A percentile compares a stretch with the other conserved stretches of the same genome.
Evolutionary conservation across 2,329 filamentous ascomycete genomes (phyloP).

Genomic region (Aspergillus latus): DNA sequence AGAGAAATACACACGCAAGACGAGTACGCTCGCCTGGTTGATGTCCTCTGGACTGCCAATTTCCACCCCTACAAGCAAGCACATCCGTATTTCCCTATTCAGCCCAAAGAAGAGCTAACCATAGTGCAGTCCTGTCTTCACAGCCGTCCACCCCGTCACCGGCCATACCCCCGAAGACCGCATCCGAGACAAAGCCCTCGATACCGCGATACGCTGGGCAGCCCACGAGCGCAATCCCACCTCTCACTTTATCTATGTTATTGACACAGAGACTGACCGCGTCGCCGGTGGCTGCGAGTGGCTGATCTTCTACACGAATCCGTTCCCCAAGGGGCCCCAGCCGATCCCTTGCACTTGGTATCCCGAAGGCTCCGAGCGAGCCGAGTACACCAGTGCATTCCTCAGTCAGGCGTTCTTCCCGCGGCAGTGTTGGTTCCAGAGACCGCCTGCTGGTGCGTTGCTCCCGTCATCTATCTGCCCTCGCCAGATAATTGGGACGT

Average conservation of each 20-base stretch:
- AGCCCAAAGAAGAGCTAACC: background rate
- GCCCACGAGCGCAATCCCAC: constrained; percentile 13
- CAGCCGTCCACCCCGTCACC: constrained; percentile 17
- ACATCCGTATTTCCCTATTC: background rate
- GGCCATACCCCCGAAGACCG: constrained; percentile 19
- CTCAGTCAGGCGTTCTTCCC: constrained; percentile 17
- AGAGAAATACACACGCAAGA: background rate
- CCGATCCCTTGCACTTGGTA: constrained; percentile 21
- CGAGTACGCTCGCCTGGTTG: background rate
- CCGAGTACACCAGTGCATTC: constrained; percentile 16
- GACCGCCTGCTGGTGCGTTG: constrained; percentile 14
- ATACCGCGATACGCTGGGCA: constrained; percentile 19
- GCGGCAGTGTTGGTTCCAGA: constrained; percentile 18
- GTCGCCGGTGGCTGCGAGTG: constrained; percentile 21
- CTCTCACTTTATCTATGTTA: constrained; percentile 18
- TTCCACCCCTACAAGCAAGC: background rate
- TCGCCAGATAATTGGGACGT: too few species aligned
- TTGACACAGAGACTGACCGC: constrained; percentile 17
- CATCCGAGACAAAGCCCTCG: constrained; percentile 16
- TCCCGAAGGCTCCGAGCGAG: constrained; percentile 19
- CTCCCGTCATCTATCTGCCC: too few species aligned
- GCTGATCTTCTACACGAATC: constrained; percentile 20
- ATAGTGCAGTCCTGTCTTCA: constrained; percentile 16
- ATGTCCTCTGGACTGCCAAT: background rate
- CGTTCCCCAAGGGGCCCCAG: constrained; percentile 19